Evolutionary conservation across 768 basidiomycete genomes (phyloP).

Genomic region (Thelephora aurantiotincta): DNA sequence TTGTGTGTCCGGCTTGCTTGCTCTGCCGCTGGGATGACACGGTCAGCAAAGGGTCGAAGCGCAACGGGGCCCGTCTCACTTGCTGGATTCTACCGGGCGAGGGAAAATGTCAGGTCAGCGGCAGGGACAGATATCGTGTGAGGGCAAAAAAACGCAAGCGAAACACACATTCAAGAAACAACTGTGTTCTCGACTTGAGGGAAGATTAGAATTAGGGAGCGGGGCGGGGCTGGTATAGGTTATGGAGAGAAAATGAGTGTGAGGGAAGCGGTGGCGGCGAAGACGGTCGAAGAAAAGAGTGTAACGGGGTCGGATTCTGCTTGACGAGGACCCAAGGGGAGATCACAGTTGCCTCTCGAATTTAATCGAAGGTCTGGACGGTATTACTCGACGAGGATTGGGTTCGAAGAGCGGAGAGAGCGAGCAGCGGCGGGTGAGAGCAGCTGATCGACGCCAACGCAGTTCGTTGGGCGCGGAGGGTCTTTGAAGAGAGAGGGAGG

Average conservation of each 20-base stretch:
- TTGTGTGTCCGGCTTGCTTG: no score
- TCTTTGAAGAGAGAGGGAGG: slow-evolving; percentile 2
- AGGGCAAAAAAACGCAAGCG: background rate
- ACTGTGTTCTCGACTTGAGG: background rate
- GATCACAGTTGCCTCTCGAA: background rate
- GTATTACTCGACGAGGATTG: slow-evolving; percentile 6
- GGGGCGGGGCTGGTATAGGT: background rate
- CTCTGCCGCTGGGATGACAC: no score
- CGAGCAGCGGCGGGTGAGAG: no score
- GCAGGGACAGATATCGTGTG: no score
- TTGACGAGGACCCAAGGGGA: background rate
- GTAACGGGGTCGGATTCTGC: background rate
- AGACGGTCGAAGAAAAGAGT: background rate
- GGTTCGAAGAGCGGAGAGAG: slow-evolving; percentile 7
- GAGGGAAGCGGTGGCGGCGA: background rate
- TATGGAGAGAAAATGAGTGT: background rate
- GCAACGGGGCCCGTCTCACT: no score
- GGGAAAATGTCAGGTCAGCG: no score
- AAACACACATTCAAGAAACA: background rate
- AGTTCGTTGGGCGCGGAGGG: slow-evolving; percentile 9
- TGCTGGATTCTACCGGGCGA: no score
- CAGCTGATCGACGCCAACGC: no score
- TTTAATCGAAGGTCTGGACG: background rate
- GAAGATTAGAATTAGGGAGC: background rate
- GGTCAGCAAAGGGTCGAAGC: no score